Conservation (phyloP, 331 rosid species). For the Malus hybrid region DNA sequence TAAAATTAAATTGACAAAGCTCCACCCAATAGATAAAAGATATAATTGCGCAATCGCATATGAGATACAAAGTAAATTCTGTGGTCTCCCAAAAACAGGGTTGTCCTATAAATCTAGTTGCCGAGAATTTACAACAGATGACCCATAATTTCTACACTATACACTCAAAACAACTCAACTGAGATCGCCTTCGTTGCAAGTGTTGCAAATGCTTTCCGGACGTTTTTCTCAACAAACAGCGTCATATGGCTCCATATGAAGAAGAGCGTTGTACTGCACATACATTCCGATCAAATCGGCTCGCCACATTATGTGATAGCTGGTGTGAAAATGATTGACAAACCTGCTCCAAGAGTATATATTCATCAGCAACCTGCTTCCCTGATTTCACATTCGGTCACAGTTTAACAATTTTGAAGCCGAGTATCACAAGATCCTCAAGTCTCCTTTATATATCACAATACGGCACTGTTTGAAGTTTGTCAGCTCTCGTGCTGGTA, state of each 20-base stretch:
- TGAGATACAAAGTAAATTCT: background rate
- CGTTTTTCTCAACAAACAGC: background rate
- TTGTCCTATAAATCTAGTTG: slow-evolving; percentile 1
- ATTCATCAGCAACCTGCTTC: background rate
- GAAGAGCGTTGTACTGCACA: background rate
- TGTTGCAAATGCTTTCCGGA: background rate
- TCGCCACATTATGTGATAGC: background rate
- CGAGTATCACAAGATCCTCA: background rate
- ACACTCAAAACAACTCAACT: background rate
- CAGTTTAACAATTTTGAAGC: background rate
- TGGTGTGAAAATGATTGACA: background rate
- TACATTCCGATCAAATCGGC: background rate
- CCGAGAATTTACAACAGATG: slow-evolving; percentile 13
- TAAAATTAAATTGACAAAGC: background rate
- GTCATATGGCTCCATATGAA: background rate
- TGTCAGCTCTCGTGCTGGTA: background rate
- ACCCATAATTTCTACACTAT: background rate
- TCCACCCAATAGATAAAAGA: too few relatives aligned
- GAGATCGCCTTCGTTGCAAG: background rate
- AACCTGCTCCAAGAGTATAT: background rate
- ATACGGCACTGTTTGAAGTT: background rate
- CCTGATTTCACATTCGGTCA: background rate
- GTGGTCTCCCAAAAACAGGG: background rate
- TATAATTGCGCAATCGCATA: background rate
- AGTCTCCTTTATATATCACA: background rate